Evolutionary conservation across 148 eudicot genomes (phyloP).

Genomic region (Persicaria tinctoria): DNA sequence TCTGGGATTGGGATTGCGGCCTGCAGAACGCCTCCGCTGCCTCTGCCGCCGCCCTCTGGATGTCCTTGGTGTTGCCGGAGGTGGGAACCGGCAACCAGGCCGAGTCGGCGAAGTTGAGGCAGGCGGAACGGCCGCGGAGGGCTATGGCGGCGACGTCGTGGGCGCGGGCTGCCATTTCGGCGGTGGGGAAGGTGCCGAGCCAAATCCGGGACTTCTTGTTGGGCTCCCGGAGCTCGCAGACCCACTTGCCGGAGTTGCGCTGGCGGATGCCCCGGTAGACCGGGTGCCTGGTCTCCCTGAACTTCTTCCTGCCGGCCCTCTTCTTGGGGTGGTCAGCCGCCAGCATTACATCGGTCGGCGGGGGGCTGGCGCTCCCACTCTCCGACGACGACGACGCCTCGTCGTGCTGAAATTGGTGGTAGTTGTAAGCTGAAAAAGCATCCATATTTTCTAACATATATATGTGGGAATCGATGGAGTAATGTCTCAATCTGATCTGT

Average conservation of each 20-base stretch:
- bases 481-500: no score
- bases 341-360: constrained; percentile 10
- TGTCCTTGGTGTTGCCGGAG: constrained; percentile 38
- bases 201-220: constrained; percentile 64
- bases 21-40: constrained; percentile 48
- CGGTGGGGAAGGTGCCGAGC: constrained; percentile 72
- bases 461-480: no score
- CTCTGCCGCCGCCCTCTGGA: constrained; percentile 57
- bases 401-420: background rate
- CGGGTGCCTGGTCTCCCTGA: constrained; percentile 76
- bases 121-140: constrained; percentile 40
- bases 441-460: background rate
- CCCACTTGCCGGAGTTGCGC: constrained; percentile 68
- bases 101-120: constrained; percentile 79
- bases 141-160: constrained; percentile 86
- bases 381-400: background rate
- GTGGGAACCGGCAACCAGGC: constrained; percentile 49
- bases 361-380: background rate
- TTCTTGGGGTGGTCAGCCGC: constrained; percentile 65
- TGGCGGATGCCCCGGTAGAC: constrained; percentile 65
- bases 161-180: constrained; percentile 88
- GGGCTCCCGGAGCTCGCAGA: constrained; percentile 81
- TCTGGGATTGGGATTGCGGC: background rate
- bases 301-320: constrained; percentile 69
- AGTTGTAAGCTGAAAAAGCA: background rate